Conservation (phyloP, 1,139 yeast genomes). For the Geotrichum bryndzae region DNA sequence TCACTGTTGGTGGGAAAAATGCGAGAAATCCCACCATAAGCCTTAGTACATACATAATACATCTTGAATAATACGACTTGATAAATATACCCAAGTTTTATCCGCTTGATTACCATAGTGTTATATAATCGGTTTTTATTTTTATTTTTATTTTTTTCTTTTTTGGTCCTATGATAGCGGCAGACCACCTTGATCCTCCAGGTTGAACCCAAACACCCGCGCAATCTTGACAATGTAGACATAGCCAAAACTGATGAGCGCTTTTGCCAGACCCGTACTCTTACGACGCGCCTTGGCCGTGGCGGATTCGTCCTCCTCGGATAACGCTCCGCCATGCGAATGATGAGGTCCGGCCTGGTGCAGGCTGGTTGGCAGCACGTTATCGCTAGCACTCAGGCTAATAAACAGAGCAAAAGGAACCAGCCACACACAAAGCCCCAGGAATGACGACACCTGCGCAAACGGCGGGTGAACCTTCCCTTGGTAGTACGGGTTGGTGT, state of each 20-base stretch:
- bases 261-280: slow-evolving; percentile 57
- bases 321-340: slow-evolving; percentile 11
- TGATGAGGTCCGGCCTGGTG: background rate
- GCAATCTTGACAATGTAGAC: slow-evolving; percentile 46
- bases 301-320: slow-evolving; percentile 30
- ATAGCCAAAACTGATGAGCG: slow-evolving; percentile 51
- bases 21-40: background rate
- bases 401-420: slow-evolving; percentile 91
- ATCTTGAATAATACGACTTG: slow-evolving; percentile 46
- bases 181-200: slow-evolving; percentile 35
- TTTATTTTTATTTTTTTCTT: too few species aligned
- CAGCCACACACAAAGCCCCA: slow-evolving; percentile 90
- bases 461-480: slow-evolving; percentile 72
- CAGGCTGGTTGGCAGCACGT: slow-evolving; percentile 56
- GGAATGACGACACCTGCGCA: slow-evolving; percentile 85
- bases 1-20: background rate
- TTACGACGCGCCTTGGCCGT: slow-evolving; percentile 34
- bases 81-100: background rate
- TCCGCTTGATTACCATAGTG: background rate
- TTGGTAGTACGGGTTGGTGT: slow-evolving; percentile 31
- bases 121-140: background rate
- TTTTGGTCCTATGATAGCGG: slow-evolving; percentile 29
- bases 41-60: slow-evolving; percentile 18
- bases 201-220: slow-evolving; percentile 55
- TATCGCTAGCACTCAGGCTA: slow-evolving; percentile 87